A percentile compares a stretch with the other conserved stretches of the same genome.
Conservation (phyloP, 768 basidiomycete species). For the Termitomyces sp. region DNA sequence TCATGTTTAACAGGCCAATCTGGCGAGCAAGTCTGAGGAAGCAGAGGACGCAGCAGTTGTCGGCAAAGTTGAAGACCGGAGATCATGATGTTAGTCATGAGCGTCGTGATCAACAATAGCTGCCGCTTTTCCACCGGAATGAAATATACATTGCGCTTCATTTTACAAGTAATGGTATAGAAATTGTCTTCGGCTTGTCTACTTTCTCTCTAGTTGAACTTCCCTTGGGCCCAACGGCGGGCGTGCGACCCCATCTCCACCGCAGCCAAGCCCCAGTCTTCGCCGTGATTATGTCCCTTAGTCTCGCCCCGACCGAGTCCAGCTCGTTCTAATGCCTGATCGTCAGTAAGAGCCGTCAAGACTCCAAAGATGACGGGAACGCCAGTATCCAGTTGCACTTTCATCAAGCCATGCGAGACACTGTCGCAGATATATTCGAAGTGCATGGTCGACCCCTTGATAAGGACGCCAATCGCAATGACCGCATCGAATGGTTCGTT, state of each 20-base stretch:
- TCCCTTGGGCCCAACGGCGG: conserved; percentile 67
- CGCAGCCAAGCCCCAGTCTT: conserved; percentile 96
- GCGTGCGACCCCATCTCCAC: conserved; percentile 84
- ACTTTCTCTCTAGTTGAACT: conserved; percentile 37
- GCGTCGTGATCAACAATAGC: background rate
- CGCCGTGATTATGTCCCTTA: conserved; percentile 95
- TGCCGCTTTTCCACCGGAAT: background rate
- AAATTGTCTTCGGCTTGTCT: background rate
- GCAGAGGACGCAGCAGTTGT: conserved; percentile 6
- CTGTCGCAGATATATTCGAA: conserved; percentile 98
- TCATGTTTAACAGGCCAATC: conserved; percentile 33
- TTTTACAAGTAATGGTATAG: conserved; percentile 4
- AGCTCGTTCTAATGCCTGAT: conserved; percentile 94
- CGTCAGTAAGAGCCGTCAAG: conserved; percentile 86
- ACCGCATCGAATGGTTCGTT: conserved; percentile 87
- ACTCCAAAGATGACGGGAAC: conserved; percentile 97
- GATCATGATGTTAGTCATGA: conserved; percentile 6
- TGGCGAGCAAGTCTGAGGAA: conserved; percentile 8
- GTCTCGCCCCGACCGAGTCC: conserved; percentile 68
- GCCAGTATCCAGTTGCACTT: conserved; percentile 88
- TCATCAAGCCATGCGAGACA: conserved; percentile 93
- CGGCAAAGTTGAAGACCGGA: conserved; percentile 9
- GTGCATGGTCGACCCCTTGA: conserved; percentile 98
- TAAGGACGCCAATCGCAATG: conserved; percentile 96
- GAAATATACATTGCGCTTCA: background rate